Percentiles rank a stretch among this genome's conserved stretches.
These are phyloP conservation scores for Eleusine indica DNA, from an alignment of 176 grass and related monocot genomes.

Conservation along the genomic window DNA sequence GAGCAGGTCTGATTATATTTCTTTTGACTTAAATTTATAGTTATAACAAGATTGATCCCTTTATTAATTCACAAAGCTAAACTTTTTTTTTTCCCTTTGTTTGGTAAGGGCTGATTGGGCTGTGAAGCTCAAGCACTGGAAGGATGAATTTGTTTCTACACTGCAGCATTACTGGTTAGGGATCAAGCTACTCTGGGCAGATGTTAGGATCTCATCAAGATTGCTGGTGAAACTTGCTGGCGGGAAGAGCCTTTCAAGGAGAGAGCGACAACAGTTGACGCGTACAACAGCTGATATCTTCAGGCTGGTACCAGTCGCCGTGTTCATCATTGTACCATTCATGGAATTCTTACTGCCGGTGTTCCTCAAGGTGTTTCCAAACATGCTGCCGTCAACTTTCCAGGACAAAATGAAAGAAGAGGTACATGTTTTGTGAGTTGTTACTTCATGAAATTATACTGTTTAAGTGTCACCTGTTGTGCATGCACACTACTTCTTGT, in stretches of 20 bases:
- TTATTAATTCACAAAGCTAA: conserved; percentile 29
- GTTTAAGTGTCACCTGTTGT: neutral
- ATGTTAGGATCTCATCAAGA: conserved; percentile 77
- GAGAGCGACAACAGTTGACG: conserved; percentile 75
- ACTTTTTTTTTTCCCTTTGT: neutral
- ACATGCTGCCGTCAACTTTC: conserved; percentile 95
- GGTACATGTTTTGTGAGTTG: conserved; percentile 40
- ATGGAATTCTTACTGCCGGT: conserved; percentile 92
- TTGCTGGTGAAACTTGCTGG: conserved; percentile 73
- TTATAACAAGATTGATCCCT: conserved; percentile 28
- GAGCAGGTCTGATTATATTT: conserved; percentile 72
- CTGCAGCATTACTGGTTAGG: conserved; percentile 85
- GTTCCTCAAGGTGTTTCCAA: conserved; percentile 88
- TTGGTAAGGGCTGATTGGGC: conserved; percentile 67
- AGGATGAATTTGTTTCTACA: conserved; percentile 73
- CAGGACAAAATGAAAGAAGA: conserved; percentile 90
- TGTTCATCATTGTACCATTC: conserved; percentile 93
- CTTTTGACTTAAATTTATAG: conserved; percentile 18
- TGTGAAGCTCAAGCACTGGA: conserved; percentile 75
- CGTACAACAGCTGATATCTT: conserved; percentile 87
- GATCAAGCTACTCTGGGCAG: conserved; percentile 76
- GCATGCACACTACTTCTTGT: conserved; percentile 9
- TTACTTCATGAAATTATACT: conserved; percentile 12
- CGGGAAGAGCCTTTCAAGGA: conserved; percentile 79
- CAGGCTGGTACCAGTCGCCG: conserved; percentile 82